phyloP scores from a whole-genome alignment of 139 green algal genomes.

The Eudorina sp. region DNA sequence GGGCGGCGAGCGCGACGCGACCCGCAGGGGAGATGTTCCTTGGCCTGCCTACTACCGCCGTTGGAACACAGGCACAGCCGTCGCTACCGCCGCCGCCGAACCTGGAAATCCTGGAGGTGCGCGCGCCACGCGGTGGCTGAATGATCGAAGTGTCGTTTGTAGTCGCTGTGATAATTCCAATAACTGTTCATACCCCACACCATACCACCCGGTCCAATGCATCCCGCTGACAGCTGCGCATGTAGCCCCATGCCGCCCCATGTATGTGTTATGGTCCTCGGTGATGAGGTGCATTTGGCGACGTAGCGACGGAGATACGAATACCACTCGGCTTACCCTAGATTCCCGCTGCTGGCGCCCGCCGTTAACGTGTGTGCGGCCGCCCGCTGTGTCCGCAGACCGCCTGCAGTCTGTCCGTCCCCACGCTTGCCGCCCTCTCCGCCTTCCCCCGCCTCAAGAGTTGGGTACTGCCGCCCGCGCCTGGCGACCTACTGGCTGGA shows the following conservation, averaged over 20 bases:
- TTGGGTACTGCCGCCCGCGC: not conserved
- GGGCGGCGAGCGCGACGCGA: too few species aligned
- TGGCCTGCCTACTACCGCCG: not conserved
- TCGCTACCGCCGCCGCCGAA: not conserved
- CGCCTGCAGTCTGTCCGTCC: not conserved
- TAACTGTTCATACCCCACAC: not conserved
- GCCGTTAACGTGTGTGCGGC: not conserved
- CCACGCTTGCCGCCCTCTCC: not conserved
- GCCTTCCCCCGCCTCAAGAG: not conserved
- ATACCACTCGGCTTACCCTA: not conserved
- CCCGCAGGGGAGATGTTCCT: not conserved
- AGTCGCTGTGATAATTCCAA: not conserved
- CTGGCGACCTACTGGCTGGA: not conserved
- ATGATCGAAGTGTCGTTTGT: not conserved
- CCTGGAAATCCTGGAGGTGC: not conserved
- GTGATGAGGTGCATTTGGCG: not conserved
- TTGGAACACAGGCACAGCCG: not conserved
- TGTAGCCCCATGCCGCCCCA: not conserved
- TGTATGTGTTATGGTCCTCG: not conserved
- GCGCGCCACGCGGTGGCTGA: too few species aligned
- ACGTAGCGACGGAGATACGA: not conserved
- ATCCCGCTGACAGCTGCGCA: too few species aligned
- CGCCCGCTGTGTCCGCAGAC: not conserved
- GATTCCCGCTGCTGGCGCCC: not conserved
- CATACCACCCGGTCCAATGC: too few species aligned